Conservation (phyloP, 768 basidiomycete species). For the Piloderma croceum region DNA sequence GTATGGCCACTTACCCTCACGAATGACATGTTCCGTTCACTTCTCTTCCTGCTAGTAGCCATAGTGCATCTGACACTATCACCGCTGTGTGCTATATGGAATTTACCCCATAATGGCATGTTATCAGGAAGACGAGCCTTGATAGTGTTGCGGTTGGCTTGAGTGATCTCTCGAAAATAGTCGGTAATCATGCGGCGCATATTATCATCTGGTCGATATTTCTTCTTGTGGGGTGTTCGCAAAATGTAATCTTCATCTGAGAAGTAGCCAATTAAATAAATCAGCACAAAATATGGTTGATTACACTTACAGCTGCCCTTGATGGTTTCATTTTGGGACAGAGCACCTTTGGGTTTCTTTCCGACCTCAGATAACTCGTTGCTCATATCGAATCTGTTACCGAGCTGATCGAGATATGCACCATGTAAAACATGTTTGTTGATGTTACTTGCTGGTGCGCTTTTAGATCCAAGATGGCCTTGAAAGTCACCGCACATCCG, state of each 20-base stretch:
- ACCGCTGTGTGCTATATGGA: conserved; percentile 20
- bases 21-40: conserved; percentile 12
- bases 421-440: conserved; percentile 5
- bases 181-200: conserved; percentile 10
- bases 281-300: not conserved
- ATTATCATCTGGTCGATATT: conserved; percentile 5
- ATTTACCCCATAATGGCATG: conserved; percentile 22
- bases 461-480: conserved; percentile 6
- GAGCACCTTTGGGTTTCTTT: not conserved
- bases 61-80: conserved; percentile 15
- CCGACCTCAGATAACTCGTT: conserved; percentile 4
- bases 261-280: not conserved
- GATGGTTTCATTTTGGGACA: conserved; percentile 4
- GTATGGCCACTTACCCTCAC: conserved; percentile 12
- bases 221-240: conserved; percentile 7
- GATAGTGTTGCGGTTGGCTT: conserved; percentile 1
- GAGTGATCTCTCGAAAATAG: conserved; percentile 14
- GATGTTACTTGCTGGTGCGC: conserved; percentile 14
- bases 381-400: conserved; percentile 1
- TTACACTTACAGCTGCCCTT: conserved; percentile 5
- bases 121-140: conserved; percentile 6
- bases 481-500: conserved; percentile 15
- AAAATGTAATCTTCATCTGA: conserved; percentile 17
- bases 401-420: conserved; percentile 7
- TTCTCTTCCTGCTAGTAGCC: not conserved